A percentile compares a stretch with the other conserved stretches of the same genome.
These are phyloP conservation scores for Umbelopsis sp. DNA, from an alignment of 192 early-diverging fungal genomes.

Conservation along the genomic window DNA sequence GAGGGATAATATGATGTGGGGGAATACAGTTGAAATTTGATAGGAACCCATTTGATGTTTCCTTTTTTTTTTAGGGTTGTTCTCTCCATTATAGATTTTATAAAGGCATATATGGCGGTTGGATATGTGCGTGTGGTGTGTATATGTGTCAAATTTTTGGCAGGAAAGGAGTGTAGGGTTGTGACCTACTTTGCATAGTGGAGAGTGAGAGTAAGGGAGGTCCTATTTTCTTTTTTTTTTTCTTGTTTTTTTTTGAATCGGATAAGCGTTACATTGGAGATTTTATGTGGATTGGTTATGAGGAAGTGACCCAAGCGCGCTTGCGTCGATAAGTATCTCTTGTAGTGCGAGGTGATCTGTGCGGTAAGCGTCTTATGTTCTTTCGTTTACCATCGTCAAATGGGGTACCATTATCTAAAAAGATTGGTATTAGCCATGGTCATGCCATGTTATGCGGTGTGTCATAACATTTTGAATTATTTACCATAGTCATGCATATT, in stretches of 20 bases:
- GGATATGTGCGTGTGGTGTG: no score
- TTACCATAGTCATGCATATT: constrained; percentile 18
- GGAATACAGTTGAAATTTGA: background rate
- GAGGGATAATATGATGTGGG: background rate
- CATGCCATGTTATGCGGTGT: background rate
- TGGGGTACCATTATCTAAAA: background rate
- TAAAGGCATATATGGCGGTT: no score
- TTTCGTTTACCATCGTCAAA: constrained; percentile 3
- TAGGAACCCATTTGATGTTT: background rate
- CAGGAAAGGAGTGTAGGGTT: no score
- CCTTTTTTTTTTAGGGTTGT: background rate
- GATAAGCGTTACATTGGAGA: no score
- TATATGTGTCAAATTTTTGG: no score
- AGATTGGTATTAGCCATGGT: background rate
- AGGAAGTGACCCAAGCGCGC: background rate
- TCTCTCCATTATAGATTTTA: background rate
- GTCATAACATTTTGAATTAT: no score
- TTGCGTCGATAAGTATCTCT: constrained; percentile 8
- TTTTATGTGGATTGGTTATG: background rate
- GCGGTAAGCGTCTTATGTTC: constrained; percentile 2
- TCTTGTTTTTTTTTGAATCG: no score
- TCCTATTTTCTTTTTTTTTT: no score
- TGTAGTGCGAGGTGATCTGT: constrained; percentile 15
- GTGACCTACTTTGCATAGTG: no score
- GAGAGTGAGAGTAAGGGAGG: background rate